These are phyloP conservation scores for Komagataella ulmi DNA, from an alignment of 805 yeast species.

Conservation along the genomic window DNA sequence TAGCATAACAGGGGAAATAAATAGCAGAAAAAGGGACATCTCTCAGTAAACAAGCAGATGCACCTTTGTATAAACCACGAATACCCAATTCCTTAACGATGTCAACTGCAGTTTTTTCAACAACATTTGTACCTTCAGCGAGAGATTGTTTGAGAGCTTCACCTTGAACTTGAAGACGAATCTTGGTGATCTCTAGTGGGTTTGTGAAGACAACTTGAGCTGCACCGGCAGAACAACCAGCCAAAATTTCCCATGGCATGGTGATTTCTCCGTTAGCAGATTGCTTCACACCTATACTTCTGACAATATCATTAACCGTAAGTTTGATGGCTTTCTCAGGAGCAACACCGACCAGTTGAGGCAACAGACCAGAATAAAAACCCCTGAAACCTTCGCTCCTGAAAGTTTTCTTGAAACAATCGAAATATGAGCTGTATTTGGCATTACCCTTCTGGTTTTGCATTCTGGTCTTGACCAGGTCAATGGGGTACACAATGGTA, in stretches of 20 bases:
- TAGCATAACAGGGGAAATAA: conserved; percentile 94
- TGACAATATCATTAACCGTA: conserved; percentile 81
- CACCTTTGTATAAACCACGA: conserved; percentile 83
- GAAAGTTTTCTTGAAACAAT: conserved; percentile 73
- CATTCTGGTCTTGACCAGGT: conserved; percentile 91
- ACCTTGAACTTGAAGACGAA: conserved; percentile 90
- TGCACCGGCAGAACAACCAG: conserved; percentile 93
- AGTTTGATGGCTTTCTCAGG: conserved; percentile 97
- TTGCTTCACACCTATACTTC: conserved; percentile 51
- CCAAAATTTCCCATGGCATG: conserved; percentile 54
- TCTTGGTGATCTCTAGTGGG: conserved; percentile 92
- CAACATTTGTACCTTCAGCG: conserved; percentile 11
- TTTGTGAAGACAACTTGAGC: conserved; percentile 95
- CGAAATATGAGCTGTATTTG: conserved; percentile 67
- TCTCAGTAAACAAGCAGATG: conserved; percentile 78
- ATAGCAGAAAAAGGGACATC: conserved; percentile 96
- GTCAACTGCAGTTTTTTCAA: conserved; percentile 46
- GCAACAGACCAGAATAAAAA: conserved; percentile 83
- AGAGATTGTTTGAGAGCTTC: conserved; percentile 31
- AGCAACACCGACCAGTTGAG: conserved; percentile 93
- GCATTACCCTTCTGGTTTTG: conserved; percentile 78
- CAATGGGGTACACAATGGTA: conserved; percentile 95
- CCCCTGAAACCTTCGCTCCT: conserved; percentile 73
- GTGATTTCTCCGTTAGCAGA: conserved; percentile 34
- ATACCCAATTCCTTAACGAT: conserved; percentile 73